These are phyloP conservation scores for Elaphomyces granulatus DNA, from an alignment of 495 filamentous ascomycete genomes.

Conservation along the genomic window DNA sequence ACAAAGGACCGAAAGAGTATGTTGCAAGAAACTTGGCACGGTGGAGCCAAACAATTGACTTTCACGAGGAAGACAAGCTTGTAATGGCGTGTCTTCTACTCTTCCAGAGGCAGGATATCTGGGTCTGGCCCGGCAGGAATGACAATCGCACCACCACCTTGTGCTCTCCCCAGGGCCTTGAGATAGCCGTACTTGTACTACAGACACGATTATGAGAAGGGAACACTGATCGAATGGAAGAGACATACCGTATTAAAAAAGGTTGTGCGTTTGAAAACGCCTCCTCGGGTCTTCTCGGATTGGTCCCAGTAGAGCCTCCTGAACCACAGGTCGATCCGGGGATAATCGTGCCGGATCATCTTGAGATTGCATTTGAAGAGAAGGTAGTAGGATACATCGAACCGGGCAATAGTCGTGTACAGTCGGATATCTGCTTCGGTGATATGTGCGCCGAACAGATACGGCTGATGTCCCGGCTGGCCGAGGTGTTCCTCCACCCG, in stretches of 20 bases:
- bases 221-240: too few species aligned
- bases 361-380: slow-evolving; percentile 59
- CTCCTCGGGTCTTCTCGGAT: slow-evolving; percentile 30
- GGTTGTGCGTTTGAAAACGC: slow-evolving; percentile 55
- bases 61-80: too few species aligned
- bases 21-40: too few species aligned
- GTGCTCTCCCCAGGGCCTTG: too few species aligned
- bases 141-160: too few species aligned
- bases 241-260: slow-evolving; percentile 34
- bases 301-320: slow-evolving; percentile 56
- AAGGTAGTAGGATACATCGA: slow-evolving; percentile 53
- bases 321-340: slow-evolving; percentile 53
- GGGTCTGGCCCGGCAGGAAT: too few species aligned
- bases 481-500: slow-evolving; percentile 45
- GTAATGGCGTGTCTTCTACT: too few species aligned
- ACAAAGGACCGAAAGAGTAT: too few species aligned
- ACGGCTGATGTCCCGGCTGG: slow-evolving; percentile 36
- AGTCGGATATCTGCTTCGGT: slow-evolving; percentile 56
- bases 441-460: slow-evolving; percentile 46
- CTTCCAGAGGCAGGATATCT: too few species aligned
- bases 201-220: too few species aligned
- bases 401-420: slow-evolving; percentile 50
- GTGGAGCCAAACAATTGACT: too few species aligned
- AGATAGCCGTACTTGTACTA: too few species aligned
- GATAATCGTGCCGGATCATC: slow-evolving; percentile 58